A percentile compares a stretch with the other conserved stretches of the same genome.
These are phyloP conservation scores for Apiospora kogelbergensis DNA, from an alignment of 2,329 filamentous ascomycete genomes.

Conservation along the genomic window DNA sequence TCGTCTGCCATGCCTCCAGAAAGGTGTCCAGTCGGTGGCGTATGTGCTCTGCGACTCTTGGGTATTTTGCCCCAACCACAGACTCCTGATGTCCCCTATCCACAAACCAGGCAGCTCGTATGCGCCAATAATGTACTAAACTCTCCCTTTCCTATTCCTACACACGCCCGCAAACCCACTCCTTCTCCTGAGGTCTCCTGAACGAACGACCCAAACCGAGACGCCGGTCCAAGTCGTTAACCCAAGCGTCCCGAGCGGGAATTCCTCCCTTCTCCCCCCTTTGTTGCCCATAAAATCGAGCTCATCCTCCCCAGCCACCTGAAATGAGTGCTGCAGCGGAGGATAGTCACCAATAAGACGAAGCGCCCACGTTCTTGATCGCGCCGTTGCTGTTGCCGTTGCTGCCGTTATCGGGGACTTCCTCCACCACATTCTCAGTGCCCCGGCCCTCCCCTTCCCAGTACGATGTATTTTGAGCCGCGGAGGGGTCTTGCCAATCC, in stretches of 20 bases:
- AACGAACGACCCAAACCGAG: background rate
- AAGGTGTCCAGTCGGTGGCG: background rate
- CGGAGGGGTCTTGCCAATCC: slow-evolving; percentile 9
- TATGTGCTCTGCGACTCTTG: background rate
- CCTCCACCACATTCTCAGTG: slow-evolving; percentile 13
- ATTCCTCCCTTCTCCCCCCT: background rate
- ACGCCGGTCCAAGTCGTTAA: background rate
- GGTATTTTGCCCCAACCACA: background rate
- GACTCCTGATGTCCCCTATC: background rate
- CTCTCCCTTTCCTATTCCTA: background rate
- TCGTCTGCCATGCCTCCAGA: background rate
- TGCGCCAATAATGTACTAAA: background rate
- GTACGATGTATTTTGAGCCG: background rate
- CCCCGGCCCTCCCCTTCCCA: slow-evolving; percentile 13
- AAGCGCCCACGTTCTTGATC: background rate
- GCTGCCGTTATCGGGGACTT: background rate
- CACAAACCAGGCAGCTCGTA: background rate
- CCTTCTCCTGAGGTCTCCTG: background rate
- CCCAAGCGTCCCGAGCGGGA: background rate
- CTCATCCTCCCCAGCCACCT: background rate
- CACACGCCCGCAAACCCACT: background rate
- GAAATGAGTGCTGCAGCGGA: background rate
- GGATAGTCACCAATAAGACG: background rate
- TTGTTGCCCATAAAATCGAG: too few species aligned
- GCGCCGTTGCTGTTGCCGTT: background rate